Evolutionary conservation across 768 basidiomycete species (phyloP).

Genomic region (Psilocybe cyanescens): DNA sequence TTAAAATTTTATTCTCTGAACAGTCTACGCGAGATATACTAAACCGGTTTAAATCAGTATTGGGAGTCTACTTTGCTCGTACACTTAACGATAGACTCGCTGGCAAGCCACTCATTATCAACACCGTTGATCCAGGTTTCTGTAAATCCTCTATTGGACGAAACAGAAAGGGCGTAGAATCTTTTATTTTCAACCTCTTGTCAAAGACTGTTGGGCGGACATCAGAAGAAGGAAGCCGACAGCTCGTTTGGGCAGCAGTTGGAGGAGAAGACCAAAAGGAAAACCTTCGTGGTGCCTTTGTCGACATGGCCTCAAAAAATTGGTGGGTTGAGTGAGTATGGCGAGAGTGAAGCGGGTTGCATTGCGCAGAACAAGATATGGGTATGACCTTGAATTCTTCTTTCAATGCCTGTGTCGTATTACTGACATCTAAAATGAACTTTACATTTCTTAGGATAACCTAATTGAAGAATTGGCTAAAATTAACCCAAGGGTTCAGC

Average conservation of each 20-base stretch:
- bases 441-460: conserved; percentile 15
- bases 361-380: conserved; percentile 29
- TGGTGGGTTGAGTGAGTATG: conserved; percentile 29
- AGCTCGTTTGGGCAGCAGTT: conserved; percentile 33
- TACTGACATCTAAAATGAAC: neutral
- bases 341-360: conserved; percentile 26
- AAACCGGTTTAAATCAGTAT: conserved; percentile 28
- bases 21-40: too few species aligned
- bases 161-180: conserved; percentile 17
- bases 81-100: conserved; percentile 34
- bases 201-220: conserved; percentile 35
- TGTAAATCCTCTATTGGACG: conserved; percentile 39
- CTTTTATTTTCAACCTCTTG: conserved; percentile 24
- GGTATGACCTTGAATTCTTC: conserved; percentile 18
- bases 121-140: conserved; percentile 43
- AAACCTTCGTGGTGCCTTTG: conserved; percentile 29
- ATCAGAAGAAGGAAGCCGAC: conserved; percentile 40
- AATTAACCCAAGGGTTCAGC: conserved; percentile 17
- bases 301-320: conserved; percentile 21
- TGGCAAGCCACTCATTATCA: conserved; percentile 33
- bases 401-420: too few species aligned
- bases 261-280: conserved; percentile 20
- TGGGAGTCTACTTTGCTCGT: conserved; percentile 43
- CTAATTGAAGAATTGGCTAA: conserved; percentile 21
- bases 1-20: too few species aligned